Base-by-base conservation (phyloP, 2,329 filamentous ascomycete genomes). In the Colletotrichum incanum region DNA sequence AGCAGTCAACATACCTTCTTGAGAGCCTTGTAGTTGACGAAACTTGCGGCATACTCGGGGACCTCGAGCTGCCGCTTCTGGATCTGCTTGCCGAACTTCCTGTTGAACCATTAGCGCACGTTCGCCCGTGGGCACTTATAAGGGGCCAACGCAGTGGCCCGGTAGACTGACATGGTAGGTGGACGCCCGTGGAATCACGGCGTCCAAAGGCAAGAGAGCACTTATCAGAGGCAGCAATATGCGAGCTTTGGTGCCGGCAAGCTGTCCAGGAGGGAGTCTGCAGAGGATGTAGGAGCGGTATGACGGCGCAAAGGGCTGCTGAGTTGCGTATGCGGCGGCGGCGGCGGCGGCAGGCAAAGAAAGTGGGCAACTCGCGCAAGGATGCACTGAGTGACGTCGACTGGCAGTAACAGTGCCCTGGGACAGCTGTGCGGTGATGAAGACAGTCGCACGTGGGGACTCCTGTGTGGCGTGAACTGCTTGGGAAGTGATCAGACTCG, bases 51-150 rank as follows among this genome's bases (percentile, higher is more conserved):
- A 92, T 99, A 99, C 89, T 99, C 96, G 73, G 96, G 96, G 73
- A 99, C 95, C 83, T 99, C 96, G 79, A 99, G 94, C 89, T 99
- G 96, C 82, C 95, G 93, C 88, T 98, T 98, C 87, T 98, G 96
- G 77, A 99, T 98, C 82, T 98, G 94, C 88, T 99, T 99, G 84
- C 96, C 96, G 87, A 99, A 99, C 90, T 99, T 99, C 96, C 96
- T 99, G 79, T 63, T 74, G 71, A 49, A 31, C 62, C 18, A 8
- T 73, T 34, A 72, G 68, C 58, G 16, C 20, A 66, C 23, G 45
- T 43, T 49, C 31, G 45, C 26, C 54, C 37, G 39, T 16, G 18
- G n/a, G 20, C n/a, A 71, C 49, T 47, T 37, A 45, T 34, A 45
- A 52, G 26, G 47, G 37, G 31, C 28, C 20, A 49, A 20, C n/a